phyloP scores from a whole-genome alignment of 306 rosid genomes.

The Carpinus viminea region DNA sequence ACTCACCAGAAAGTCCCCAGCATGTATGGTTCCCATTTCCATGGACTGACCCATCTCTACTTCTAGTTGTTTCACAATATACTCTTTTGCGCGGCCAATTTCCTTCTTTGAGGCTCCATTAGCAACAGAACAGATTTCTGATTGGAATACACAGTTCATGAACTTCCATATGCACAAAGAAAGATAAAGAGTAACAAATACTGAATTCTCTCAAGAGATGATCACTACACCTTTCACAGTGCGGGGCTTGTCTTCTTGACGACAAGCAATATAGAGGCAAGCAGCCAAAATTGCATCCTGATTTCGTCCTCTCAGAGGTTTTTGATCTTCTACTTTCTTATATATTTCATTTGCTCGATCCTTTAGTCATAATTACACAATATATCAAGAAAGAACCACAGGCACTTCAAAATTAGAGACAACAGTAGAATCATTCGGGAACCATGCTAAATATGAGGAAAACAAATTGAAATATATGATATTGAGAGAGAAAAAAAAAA shows the following conservation, averaged over 20 bases:
- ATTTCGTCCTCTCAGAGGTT: conserved; percentile 94
- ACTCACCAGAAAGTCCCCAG: conserved; percentile 95
- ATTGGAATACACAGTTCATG: conserved; percentile 58
- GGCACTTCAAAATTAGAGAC: not conserved
- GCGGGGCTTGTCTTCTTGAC: conserved; percentile 97
- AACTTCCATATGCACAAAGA: conserved; percentile 49
- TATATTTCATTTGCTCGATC: conserved; percentile 98
- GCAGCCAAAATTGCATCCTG: conserved; percentile 98
- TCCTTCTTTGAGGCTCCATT: conserved; percentile 98
- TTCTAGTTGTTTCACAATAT: conserved; percentile 94
- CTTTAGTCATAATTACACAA: conserved; percentile 31
- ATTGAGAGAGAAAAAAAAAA: not conserved
- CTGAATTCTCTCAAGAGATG: not conserved
- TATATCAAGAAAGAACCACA: conserved; percentile 5
- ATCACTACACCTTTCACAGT: conserved; percentile 80
- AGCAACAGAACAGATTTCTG: conserved; percentile 97
- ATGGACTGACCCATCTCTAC: conserved; percentile 88
- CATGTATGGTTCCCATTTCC: conserved; percentile 98
- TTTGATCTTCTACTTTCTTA: conserved; percentile 94
- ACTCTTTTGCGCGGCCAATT: conserved; percentile 98
- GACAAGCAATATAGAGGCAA: conserved; percentile 97
- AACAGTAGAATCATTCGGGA: not conserved
- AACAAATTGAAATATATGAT: not conserved
- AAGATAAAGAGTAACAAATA: conserved; percentile 23
- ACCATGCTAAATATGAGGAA: not conserved